Evolutionary conservation across 257 asterid genomes (phyloP).

Genomic region (Sherardia arvensis): DNA sequence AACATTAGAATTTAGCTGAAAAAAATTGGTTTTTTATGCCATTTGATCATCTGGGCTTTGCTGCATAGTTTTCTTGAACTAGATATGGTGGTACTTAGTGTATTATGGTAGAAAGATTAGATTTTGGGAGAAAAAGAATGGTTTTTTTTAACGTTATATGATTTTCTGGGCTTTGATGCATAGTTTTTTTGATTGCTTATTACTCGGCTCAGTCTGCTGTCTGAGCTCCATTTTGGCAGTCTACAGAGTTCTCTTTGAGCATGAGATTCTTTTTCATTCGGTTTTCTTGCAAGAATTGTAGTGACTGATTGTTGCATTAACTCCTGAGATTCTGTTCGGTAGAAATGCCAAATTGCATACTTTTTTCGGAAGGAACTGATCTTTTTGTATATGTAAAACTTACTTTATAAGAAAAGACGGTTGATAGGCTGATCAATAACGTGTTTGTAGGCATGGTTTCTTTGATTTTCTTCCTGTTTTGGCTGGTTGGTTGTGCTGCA

Average conservation of each 20-base stretch:
- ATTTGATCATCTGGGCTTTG: not conserved
- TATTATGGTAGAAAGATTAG: too few relatives aligned
- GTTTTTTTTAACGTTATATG: too few relatives aligned
- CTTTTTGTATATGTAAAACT: not conserved
- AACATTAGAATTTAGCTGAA: too few relatives aligned
- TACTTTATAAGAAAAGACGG: not conserved
- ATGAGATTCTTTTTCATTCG: not conserved
- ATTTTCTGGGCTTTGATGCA: not conserved
- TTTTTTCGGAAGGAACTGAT: not conserved
- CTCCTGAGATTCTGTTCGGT: not conserved
- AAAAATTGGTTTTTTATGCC: not conserved
- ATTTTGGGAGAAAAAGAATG: too few relatives aligned
- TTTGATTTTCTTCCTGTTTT: conserved; percentile 49
- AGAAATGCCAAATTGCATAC: not conserved
- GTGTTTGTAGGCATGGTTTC: conserved; percentile 42
- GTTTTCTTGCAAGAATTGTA: not conserved
- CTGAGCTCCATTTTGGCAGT: not conserved
- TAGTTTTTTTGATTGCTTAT: not conserved
- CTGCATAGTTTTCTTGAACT: too few relatives aligned
- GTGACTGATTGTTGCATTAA: not conserved
- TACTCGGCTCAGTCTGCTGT: not conserved
- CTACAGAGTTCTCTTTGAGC: not conserved
- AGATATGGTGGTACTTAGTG: too few relatives aligned
- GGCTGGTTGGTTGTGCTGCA: conserved; percentile 60
- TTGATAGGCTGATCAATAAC: not conserved